These are phyloP conservation scores for Linnemannia zychae DNA, from an alignment of 192 early-diverging fungal genomes.

Conservation along the genomic window DNA sequence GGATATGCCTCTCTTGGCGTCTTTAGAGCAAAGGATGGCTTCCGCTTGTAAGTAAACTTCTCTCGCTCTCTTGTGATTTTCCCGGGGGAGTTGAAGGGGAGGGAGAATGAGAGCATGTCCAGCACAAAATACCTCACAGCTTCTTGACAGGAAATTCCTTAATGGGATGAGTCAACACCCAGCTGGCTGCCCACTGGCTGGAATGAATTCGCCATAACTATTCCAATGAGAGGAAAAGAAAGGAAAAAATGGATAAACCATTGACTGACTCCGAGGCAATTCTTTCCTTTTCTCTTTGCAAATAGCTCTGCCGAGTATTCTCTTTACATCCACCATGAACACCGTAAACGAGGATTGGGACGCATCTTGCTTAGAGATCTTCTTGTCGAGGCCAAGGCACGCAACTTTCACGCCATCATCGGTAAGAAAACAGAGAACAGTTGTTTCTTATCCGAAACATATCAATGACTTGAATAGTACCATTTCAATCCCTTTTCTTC, in stretches of 20 bases:
- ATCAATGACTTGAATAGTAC: too few relatives aligned
- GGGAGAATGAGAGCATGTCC: neutral
- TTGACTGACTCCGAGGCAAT: neutral
- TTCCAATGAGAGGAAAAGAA: neutral
- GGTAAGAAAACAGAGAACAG: conserved; percentile 20
- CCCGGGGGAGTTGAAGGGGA: neutral
- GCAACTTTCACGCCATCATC: conserved; percentile 55
- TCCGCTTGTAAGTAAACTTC: conserved; percentile 32
- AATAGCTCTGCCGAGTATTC: conserved; percentile 60
- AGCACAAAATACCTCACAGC: neutral
- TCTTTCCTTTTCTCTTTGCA: neutral
- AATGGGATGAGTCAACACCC: conserved; percentile 11
- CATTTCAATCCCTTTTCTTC: neutral
- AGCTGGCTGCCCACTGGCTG: neutral
- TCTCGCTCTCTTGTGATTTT: neutral
- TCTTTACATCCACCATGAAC: conserved; percentile 57
- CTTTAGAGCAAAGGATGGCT: conserved; percentile 28
- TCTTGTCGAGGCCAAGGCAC: conserved; percentile 45
- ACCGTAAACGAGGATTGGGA: conserved; percentile 59
- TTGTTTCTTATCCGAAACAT: neutral
- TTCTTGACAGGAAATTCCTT: neutral
- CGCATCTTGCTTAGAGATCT: conserved; percentile 45
- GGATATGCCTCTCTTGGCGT: conserved; percentile 28
- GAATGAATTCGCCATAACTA: too few relatives aligned
- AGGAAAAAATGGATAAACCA: neutral